Evolutionary conservation across 495 filamentous ascomycete genomes (phyloP), one percentile per base, ranked within the genome.

Genomic region (Aspergillus nanangensis): DNA sequence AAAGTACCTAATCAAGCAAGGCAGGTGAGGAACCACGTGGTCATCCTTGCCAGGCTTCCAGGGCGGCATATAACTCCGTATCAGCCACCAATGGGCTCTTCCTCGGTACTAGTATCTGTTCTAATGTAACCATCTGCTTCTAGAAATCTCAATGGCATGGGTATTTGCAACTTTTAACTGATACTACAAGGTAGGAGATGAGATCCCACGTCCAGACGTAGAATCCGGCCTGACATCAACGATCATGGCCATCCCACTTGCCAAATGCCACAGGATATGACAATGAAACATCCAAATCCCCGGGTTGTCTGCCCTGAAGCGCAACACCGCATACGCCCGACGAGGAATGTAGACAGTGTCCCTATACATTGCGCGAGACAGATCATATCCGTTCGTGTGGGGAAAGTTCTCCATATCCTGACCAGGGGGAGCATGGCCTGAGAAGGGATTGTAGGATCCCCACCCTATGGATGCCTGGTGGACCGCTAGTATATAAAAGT

Each of bases 401-500:
- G 31, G 2, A 11, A 51, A 37, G 1, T 47, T 23, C 0, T 47
- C 27, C n/a, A 40, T 31, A 8, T 46, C 48, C 9, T 56, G 25
- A 3, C 61, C 62, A 2, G 60, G 60, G 5, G 62, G 62, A 22
- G 29, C 36, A 13, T 46, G 19, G 32, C 75, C 69, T 18, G 60
- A 52, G 48, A 65, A 66, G 45, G 79, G 79, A 23, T 77, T 67
- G 47, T 62, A 72, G 5, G 67, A 67, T 29, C 66, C 69, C 69
- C 67, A 70, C 44, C 67, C 65, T 15, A 51, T 57, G 4, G 51
- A 22, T 5, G 62, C 40, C 44, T 63, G 38, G 37, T 65, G 52
- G 3, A 81, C 72, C 19, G 67, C 63, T 11, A 88, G 69, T 13
- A 88, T 71, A 57, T 91, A 90, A 67, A 92, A 93, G 54, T 84